Percentiles rank a stretch among this genome's conserved stretches.
These are phyloP conservation scores for Aspergillus flavus DNA, from an alignment of 2,329 filamentous ascomycete genomes.

Conservation along the genomic window DNA sequence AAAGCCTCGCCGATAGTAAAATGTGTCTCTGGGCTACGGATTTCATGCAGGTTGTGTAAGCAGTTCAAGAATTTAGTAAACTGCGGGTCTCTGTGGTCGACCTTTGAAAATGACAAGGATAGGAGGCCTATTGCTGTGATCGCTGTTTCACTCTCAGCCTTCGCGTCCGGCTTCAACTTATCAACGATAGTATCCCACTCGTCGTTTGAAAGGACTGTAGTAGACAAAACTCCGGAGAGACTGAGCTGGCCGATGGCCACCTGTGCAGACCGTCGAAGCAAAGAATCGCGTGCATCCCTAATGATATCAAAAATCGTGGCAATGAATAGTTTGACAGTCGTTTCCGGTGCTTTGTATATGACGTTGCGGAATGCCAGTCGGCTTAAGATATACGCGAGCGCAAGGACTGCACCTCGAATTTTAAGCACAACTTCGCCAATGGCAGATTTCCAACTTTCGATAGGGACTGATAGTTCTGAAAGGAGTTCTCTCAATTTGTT, in stretches of 20 bases:
- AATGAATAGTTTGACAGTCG: constrained; percentile 48
- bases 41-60: constrained; percentile 77
- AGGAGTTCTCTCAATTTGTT: constrained; percentile 49
- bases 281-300: constrained; percentile 56
- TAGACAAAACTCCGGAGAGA: constrained; percentile 57
- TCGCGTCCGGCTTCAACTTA: constrained; percentile 68
- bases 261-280: constrained; percentile 60
- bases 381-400: constrained; percentile 61
- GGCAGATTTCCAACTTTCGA: constrained; percentile 58
- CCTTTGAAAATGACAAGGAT: constrained; percentile 55
- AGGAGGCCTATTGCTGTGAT: constrained; percentile 80
- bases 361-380: constrained; percentile 55
- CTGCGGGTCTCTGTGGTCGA: constrained; percentile 34
- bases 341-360: constrained; percentile 32
- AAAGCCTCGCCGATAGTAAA: constrained; percentile 90
- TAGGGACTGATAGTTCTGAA: constrained; percentile 49
- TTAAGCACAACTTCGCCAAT: constrained; percentile 62
- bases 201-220: constrained; percentile 31
- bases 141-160: constrained; percentile 78
- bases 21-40: constrained; percentile 83
- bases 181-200: constrained; percentile 57
- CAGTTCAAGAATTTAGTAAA: constrained; percentile 62
- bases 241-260: constrained; percentile 63
- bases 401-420: constrained; percentile 63
- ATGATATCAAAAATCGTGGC: constrained; percentile 54